Conservation (phyloP, 495 filamentous ascomycete species). For the Xylaria grammica region DNA sequence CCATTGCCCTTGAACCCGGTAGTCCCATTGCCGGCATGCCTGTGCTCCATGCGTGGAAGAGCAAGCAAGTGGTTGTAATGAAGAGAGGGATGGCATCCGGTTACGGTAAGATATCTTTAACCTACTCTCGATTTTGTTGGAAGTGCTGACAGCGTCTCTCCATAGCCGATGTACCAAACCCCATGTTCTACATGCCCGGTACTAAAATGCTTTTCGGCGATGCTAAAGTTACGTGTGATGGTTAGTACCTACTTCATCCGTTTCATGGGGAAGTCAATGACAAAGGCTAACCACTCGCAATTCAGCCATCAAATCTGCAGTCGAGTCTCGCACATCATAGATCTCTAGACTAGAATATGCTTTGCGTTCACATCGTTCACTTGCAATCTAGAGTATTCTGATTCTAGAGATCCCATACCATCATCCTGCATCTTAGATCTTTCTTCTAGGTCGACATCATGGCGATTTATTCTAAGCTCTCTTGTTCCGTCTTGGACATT, state of each 20-base stretch:
- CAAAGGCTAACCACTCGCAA: conserved; percentile 12
- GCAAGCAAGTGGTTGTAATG: conserved; percentile 87
- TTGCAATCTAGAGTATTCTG: conserved; percentile 21
- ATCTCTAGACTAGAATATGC: conserved; percentile 40
- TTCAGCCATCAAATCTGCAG: conserved; percentile 57
- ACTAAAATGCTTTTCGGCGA: conserved; percentile 88
- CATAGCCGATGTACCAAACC: conserved; percentile 79
- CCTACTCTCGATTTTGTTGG: neutral
- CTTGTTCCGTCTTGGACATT: neutral
- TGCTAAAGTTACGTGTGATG: conserved; percentile 79
- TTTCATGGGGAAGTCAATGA: neutral
- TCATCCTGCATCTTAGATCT: conserved; percentile 26
- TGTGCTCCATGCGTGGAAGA: conserved; percentile 86
- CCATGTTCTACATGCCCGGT: conserved; percentile 85
- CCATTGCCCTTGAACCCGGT: conserved; percentile 78
- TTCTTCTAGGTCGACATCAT: conserved; percentile 7
- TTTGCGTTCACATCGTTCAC: conserved; percentile 14
- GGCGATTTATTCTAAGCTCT: neutral
- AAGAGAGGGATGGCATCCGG: conserved; percentile 82
- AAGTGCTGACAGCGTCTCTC: conserved; percentile 11
- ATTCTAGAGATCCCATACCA: conserved; percentile 24
- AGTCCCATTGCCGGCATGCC: conserved; percentile 86
- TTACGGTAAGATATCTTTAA: conserved; percentile 61
- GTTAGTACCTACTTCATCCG: conserved; percentile 43
- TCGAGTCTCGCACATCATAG: conserved; percentile 49